Percentiles rank a stretch among this genome's conserved stretches.
These are phyloP conservation scores for Tetrapisispora arboricola DNA, from an alignment of 805 yeast genomes.

Conservation along the genomic window DNA sequence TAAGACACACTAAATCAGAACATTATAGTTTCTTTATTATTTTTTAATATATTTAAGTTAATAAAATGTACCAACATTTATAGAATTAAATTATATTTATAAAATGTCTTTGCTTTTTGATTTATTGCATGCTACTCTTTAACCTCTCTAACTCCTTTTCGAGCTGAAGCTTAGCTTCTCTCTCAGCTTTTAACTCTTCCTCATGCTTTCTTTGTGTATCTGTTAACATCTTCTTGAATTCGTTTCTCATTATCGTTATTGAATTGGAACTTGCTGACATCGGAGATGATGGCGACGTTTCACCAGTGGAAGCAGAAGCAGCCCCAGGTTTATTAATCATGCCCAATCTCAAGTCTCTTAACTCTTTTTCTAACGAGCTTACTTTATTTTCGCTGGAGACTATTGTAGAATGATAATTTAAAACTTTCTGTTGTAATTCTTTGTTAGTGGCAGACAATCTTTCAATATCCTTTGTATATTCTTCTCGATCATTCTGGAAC, in stretches of 20 bases:
- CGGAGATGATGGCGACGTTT: conserved; percentile 4
- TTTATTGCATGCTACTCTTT: not conserved
- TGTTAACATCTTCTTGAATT: conserved; percentile 54
- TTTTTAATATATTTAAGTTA: too few species aligned
- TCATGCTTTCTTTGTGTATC: conserved; percentile 56
- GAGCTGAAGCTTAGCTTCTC: conserved; percentile 39
- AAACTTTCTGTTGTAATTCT: conserved; percentile 42
- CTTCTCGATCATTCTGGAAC: conserved; percentile 54
- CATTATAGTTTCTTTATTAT: too few species aligned
- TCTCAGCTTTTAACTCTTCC: conserved; percentile 45
- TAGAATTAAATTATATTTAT: too few species aligned
- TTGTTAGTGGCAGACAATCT: conserved; percentile 42
- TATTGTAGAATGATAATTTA: conserved; percentile 31
- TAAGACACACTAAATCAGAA: too few species aligned
- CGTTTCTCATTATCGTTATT: conserved; percentile 51
- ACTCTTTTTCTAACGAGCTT: conserved; percentile 29
- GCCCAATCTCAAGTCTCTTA: conserved; percentile 26
- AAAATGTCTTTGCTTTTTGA: not conserved
- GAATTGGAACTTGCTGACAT: conserved; percentile 21
- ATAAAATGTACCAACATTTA: too few species aligned
- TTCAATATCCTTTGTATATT: conserved; percentile 43
- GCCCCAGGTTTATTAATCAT: conserved; percentile 8
- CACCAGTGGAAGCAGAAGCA: not conserved
- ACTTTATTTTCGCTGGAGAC: conserved; percentile 30
- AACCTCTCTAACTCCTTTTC: conserved; percentile 30